phyloP scores from a whole-genome alignment of 2,329 filamentous ascomycete species.

The Paracamarosporium sp. region DNA sequence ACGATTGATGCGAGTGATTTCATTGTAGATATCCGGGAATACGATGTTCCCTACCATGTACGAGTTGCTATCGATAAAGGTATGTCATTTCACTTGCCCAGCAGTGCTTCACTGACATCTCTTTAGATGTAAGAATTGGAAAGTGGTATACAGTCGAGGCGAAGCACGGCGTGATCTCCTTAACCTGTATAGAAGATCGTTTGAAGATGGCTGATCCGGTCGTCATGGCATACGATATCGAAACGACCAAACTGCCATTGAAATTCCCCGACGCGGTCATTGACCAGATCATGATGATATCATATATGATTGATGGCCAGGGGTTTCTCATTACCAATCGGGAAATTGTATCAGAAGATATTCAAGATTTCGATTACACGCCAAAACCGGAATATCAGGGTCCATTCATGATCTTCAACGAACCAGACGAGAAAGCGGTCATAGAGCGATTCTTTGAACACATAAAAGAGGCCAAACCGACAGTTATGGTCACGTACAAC shows the following conservation, averaged over 20 bases:
- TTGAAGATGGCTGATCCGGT: conserved; percentile 92
- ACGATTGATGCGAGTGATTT: conserved; percentile 93
- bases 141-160: conserved; percentile 97
- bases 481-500: conserved; percentile 99
- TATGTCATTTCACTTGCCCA: conserved; percentile 46
- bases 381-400: conserved; percentile 96
- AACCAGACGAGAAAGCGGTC: conserved; percentile 86
- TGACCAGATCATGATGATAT: conserved; percentile 99
- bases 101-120: conserved; percentile 11
- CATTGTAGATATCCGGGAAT: conserved; percentile 98
- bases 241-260: conserved; percentile 92
- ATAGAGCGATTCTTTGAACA: conserved; percentile 94
- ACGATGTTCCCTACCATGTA: conserved; percentile 99
- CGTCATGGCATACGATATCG: conserved; percentile 99
- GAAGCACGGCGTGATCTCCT: conserved; percentile 85
- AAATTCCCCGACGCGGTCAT: conserved; percentile 96
- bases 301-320: conserved; percentile 99
- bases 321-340: conserved; percentile 98
- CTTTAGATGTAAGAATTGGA: conserved; percentile 85
- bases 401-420: conserved; percentile 97
- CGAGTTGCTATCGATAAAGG: conserved; percentile 96
- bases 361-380: conserved; percentile 97
- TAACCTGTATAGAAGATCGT: conserved; percentile 85
- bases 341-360: conserved; percentile 97
- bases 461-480: conserved; percentile 92